A percentile compares a stretch with the other conserved stretches of the same genome.
Evolutionary conservation across 495 filamentous ascomycete species (phyloP).

Genomic region (Schizothecium vesticola): DNA sequence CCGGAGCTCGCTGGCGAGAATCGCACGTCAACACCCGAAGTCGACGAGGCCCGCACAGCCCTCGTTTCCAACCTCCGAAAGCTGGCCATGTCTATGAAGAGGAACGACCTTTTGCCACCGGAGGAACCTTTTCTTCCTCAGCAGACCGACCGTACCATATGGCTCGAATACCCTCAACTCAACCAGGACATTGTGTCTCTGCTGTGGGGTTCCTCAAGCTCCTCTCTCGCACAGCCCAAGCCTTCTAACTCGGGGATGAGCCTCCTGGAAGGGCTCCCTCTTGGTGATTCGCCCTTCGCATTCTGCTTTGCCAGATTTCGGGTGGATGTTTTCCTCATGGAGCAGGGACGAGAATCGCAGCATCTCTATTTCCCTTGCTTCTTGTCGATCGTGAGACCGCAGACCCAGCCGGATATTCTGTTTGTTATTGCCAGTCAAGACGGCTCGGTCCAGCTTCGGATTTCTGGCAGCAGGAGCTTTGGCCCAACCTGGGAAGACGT

Average conservation of each 20-base stretch:
- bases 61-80: constrained; percentile 62
- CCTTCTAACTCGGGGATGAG: constrained; percentile 35
- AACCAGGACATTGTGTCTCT: constrained; percentile 61
- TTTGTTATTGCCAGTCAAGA: constrained; percentile 71
- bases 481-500: constrained; percentile 75
- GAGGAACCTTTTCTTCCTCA: constrained; percentile 58
- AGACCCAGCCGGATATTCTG: constrained; percentile 58
- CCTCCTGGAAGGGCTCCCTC: constrained; percentile 61
- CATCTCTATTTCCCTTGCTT: constrained; percentile 63
- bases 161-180: constrained; percentile 66
- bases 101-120: constrained; percentile 67
- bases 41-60: constrained; percentile 48
- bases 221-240: constrained; percentile 35
- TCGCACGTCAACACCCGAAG: constrained; percentile 31
- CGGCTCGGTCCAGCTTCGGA: constrained; percentile 64
- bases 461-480: constrained; percentile 60
- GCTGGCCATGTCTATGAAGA: constrained; percentile 72
- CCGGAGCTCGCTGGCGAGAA: constrained; percentile 43
- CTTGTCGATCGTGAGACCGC: constrained; percentile 66
- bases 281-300: constrained; percentile 61
- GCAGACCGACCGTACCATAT: constrained; percentile 66
- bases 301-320: constrained; percentile 74
- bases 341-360: constrained; percentile 58
- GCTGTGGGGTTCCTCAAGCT: constrained; percentile 55
- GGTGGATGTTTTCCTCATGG: constrained; percentile 62